Base-by-base conservation (phyloP, 2,329 filamentous ascomycete genomes). In the Alternaria sp. region DNA sequence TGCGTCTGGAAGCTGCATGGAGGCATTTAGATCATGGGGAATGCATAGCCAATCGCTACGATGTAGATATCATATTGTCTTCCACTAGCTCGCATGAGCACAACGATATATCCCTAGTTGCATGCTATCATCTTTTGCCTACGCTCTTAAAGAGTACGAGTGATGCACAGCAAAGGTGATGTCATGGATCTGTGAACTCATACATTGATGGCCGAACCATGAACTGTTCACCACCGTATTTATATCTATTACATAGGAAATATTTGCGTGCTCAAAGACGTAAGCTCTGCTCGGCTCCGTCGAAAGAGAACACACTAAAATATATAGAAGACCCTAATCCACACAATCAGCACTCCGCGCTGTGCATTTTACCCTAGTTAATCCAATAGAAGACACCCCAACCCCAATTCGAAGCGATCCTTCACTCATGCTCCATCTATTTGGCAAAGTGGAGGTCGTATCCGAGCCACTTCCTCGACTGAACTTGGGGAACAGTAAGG, bases 371-470 rank as follows among this genome's bases (percentile, higher is more conserved):
- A 61, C 59, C 59, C 50, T 57, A 65, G 30, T 45, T 36, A 45
- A 28, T 54, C 32, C 51, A 49, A 51, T 32, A 61, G 30, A 54
- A 23, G 57, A 61, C 13, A 6, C 32, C 32, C 13, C 49, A 40
- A 40, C 19, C 30, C 11, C 30, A 12, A 30, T 21, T 15, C 12
- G 10, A n/a, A 12, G 19, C 21, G 19, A 15, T 46, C 19, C 21
- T n/a, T 23, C 19, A 52, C 49, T 40, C 19, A n/a, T n/a, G 30
- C 49, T 43, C 23, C 19, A 45, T 59, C 50, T 91, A 99, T 88
- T 99, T 99, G 63, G 96, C 96, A 84, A 99, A 99, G 84, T 99
- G 96, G 78, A 99, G 86, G 80, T 99, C 96, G 79, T 98, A 99
- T 68, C 92, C 92, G 69, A 99, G 86, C 95, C 95, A 98, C 86